Evolutionary conservation across 129 eudicot species (phyloP).

Genomic region (Lactuca saligna): DNA sequence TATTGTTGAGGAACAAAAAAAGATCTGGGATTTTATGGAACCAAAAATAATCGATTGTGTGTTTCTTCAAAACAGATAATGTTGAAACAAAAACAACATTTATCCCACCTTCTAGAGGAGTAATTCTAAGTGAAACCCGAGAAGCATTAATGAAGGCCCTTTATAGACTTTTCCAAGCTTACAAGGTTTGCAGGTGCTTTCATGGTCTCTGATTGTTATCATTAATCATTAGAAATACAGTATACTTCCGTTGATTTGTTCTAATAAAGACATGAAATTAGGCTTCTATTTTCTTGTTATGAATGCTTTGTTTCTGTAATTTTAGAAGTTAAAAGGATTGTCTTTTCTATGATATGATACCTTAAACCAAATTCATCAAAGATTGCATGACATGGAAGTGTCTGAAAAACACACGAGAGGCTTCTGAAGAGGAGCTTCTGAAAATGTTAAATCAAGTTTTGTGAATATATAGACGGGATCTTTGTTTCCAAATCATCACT

Average conservation of each 20-base stretch:
- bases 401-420: slow-evolving; percentile 46
- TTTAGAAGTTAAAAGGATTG: background rate
- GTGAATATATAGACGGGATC: slow-evolving; percentile 57
- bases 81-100: slow-evolving; percentile 32
- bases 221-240: no score
- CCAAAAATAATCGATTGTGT: slow-evolving; percentile 18
- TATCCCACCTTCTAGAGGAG: slow-evolving; percentile 33
- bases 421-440: slow-evolving; percentile 60
- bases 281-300: no score
- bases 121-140: slow-evolving; percentile 56
- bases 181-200: slow-evolving; percentile 81
- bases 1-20: slow-evolving; percentile 50
- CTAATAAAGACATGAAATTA: no score
- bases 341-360: slow-evolving; percentile 33
- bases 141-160: slow-evolving; percentile 64
- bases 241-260: no score
- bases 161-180: slow-evolving; percentile 49
- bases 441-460: slow-evolving; percentile 52
- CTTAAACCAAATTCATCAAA: slow-evolving; percentile 57
- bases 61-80: slow-evolving; percentile 27
- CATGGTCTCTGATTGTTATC: background rate
- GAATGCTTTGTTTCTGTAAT: no score
- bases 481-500: slow-evolving; percentile 67
- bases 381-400: slow-evolving; percentile 60
- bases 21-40: slow-evolving; percentile 49